Evolutionary conservation across 139 green algal genomes (phyloP).

Genomic region (Picochlorum sp.): DNA sequence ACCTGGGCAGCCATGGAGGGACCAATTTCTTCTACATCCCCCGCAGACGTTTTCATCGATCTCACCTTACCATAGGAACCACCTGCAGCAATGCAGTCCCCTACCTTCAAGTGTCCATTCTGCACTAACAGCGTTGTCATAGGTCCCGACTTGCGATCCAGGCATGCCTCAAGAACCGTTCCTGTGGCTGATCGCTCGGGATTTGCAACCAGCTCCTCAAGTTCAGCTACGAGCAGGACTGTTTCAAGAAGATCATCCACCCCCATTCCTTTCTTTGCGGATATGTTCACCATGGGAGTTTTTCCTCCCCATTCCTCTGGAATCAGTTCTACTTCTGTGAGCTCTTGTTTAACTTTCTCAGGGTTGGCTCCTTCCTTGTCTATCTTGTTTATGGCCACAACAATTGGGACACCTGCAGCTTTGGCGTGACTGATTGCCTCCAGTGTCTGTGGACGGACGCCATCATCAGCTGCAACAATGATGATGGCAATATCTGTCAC

Average conservation of each 20-base stretch:
- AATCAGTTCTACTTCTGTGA: constrained; percentile 78
- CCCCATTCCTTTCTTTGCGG: constrained; percentile 75
- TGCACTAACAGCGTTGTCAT: constrained; percentile 86
- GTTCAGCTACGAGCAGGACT: constrained; percentile 76
- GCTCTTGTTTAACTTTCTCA: constrained; percentile 79
- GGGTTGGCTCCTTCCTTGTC: constrained; percentile 88
- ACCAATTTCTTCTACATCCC: constrained; percentile 48
- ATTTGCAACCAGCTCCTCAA: constrained; percentile 73
- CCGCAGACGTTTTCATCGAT: constrained; percentile 51
- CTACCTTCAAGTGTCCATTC: constrained; percentile 74
- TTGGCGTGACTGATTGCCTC: constrained; percentile 91
- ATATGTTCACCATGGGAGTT: constrained; percentile 79
- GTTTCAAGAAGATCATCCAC: constrained; percentile 77
- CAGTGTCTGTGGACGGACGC: constrained; percentile 88
- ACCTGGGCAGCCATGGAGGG: constrained; percentile 88
- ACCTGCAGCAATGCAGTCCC: constrained; percentile 74
- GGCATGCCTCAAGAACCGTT: constrained; percentile 88
- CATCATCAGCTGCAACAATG: constrained; percentile 95
- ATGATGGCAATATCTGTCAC: constrained; percentile 97
- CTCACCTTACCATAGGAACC: constrained; percentile 73
- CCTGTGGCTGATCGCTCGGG: constrained; percentile 58
- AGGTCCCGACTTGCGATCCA: constrained; percentile 77
- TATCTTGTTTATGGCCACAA: constrained; percentile 81
- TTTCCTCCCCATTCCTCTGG: constrained; percentile 95
- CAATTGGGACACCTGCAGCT: constrained; percentile 84